Evolutionary conservation across 2,329 filamentous ascomycete genomes (phyloP), one percentile per base, ranked within the genome.

Genomic region (Phoma herbarum): DNA sequence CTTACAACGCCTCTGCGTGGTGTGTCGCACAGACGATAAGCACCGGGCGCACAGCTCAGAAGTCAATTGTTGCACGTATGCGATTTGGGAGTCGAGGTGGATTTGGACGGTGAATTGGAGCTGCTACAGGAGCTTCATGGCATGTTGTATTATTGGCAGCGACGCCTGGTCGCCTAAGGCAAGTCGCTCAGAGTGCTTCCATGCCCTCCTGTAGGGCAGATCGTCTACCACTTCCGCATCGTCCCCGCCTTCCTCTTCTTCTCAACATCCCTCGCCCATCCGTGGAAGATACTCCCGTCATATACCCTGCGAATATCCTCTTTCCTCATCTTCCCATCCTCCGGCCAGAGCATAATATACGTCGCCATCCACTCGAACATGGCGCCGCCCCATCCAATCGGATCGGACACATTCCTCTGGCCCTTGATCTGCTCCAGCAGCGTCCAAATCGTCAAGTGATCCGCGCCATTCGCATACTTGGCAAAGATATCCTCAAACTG

Each of bases 321-420:
- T 72, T 88, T 88, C 66, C 73, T 79, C 74, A 87, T 80, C 49
- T 77, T 76, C 0, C 85, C 85, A 66, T 88, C 83, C 39, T 81
- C 78, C 0, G 85, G 84, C 81, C 81, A 83, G 6, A 86, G 73
- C 43, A 88, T 74, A 16, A 86, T 65, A 56, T 83, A 85, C 0
- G 82, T 82, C 0, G 82, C 82, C 2, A 79, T 64, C 79, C 68
- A 83, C 62, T 84, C 82, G 35, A 83, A 77, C 18, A 79, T 63
- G 0, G 77, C 74, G 1, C 79, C 81, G 31, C 71, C 74, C 80
- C 78, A 81, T 0, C 82, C 81, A 57, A 81, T 80, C 2, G 77
- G 73, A 72, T 84, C 81, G 4, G 71, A 56, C 14, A 75, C 62
- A 47, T 66, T 71, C 61, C 79, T 67, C 67, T 83, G 78, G 7